phyloP scores from a whole-genome alignment of 306 rosid genomes.

The Medicago truncatula region DNA sequence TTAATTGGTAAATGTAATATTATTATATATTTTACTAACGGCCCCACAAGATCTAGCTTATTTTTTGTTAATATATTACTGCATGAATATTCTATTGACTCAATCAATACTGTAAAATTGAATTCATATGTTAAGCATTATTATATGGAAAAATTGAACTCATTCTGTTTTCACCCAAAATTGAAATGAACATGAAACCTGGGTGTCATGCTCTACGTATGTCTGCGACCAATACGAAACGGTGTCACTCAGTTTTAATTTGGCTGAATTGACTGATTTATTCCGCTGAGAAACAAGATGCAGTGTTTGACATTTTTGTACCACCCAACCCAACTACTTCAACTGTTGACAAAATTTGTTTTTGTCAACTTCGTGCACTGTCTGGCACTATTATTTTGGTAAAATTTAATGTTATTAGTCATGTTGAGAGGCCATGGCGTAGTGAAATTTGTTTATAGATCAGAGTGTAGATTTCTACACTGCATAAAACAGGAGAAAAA shows the following conservation, averaged over 20 bases:
- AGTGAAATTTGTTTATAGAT: not conserved
- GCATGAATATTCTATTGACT: not conserved
- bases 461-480: no score
- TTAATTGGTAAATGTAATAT: no score
- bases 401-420: not conserved
- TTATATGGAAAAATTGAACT: not conserved
- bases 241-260: conserved; percentile 38
- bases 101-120: not conserved
- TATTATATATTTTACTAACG: no score
- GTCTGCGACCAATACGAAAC: conserved; percentile 30
- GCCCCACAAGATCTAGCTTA: no score
- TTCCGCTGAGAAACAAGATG: conserved; percentile 15
- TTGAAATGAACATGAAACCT: not conserved
- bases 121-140: not conserved
- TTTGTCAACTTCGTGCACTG: conserved; percentile 37
- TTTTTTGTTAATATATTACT: not conserved
- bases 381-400: not conserved
- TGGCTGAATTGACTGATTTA: conserved; percentile 38
- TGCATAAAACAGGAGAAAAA: no score
- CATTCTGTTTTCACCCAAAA: not conserved
- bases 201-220: conserved; percentile 30
- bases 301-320: conserved; percentile 30
- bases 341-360: not conserved
- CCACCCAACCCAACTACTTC: conserved; percentile 33
- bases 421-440: conserved; percentile 26